phyloP scores from a whole-genome alignment of 1,284 basidiomycete species.

The Leccinum subrobustum region DNA sequence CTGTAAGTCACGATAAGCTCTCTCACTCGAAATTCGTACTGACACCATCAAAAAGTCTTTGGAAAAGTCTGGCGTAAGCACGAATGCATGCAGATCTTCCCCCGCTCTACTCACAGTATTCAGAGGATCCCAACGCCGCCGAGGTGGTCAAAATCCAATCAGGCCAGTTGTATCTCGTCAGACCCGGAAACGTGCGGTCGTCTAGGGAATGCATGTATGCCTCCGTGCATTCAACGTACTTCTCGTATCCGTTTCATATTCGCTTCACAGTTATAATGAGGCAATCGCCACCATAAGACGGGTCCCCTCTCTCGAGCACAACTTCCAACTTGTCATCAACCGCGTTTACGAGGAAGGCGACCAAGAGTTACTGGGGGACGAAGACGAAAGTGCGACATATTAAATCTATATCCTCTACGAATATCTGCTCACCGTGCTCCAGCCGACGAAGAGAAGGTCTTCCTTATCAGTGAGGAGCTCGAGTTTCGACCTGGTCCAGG shows the following conservation, averaged over 20 bases:
- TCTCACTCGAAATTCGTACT: slow-evolving; percentile 12
- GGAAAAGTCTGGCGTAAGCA: slow-evolving; percentile 93
- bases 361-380: slow-evolving; percentile 90
- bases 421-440: slow-evolving; percentile 11
- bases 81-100: slow-evolving; percentile 10
- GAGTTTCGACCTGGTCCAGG: slow-evolving; percentile 76
- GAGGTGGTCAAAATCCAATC: slow-evolving; percentile 94
- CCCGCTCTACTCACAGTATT: slow-evolving; percentile 20
- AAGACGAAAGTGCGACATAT: slow-evolving; percentile 82
- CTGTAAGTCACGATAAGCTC: slow-evolving; percentile 51
- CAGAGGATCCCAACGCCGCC: slow-evolving; percentile 83
- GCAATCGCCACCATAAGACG: slow-evolving; percentile 94
- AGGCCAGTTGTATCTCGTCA: slow-evolving; percentile 89
- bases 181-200: slow-evolving; percentile 88
- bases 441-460: slow-evolving; percentile 92
- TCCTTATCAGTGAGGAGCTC: slow-evolving; percentile 87
- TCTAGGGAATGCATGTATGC: slow-evolving; percentile 97
- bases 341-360: slow-evolving; percentile 95
- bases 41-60: slow-evolving; percentile 58
- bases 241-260: slow-evolving; percentile 6
- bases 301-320: slow-evolving; percentile 77
- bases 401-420: neutral
- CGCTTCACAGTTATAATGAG: slow-evolving; percentile 78
- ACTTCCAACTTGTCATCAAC: slow-evolving; percentile 96
- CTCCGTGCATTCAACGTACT: neutral